Conservation (phyloP, 257 asterid species). For the Cinchona pubescens region DNA sequence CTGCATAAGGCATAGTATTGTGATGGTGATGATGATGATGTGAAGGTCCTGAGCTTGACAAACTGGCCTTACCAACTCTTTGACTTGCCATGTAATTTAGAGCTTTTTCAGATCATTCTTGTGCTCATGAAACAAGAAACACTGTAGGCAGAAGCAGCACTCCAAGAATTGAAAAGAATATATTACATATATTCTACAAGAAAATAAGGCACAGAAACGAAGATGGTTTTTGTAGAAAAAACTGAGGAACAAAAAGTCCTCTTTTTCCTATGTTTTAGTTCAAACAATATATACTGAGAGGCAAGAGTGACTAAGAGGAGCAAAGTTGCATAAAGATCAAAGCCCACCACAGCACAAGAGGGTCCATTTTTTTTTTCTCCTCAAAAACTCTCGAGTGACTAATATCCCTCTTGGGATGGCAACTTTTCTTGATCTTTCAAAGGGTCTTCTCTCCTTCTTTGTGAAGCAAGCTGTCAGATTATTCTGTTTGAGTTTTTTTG, state of each 20-base stretch:
- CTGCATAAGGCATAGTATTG: constrained; percentile 50
- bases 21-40: constrained; percentile 36
- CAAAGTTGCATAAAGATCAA: constrained; percentile 33
- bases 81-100: constrained; percentile 91
- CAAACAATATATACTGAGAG: constrained; percentile 11
- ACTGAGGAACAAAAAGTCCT: neutral
- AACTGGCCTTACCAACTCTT: constrained; percentile 52
- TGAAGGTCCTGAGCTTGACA: constrained; percentile 46
- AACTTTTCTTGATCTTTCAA: constrained; percentile 16
- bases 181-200: neutral
- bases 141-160: neutral
- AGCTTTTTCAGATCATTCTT: constrained; percentile 41
- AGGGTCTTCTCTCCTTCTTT: constrained; percentile 42
- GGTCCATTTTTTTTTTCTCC: constrained; percentile 33
- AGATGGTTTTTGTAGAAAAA: neutral
- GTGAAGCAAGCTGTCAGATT: constrained; percentile 49
- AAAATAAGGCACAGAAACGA: neutral
- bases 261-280: neutral
- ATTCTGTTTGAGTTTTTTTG: constrained; percentile 32
- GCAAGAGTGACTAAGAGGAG: constrained; percentile 14
- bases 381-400: no score
- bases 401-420: neutral
- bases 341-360: constrained; percentile 25
- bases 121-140: constrained; percentile 6
- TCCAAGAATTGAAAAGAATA: neutral